Evolutionary conservation across 2,329 filamentous ascomycete species (phyloP).

Genomic region (Boeremia lycopersici): DNA sequence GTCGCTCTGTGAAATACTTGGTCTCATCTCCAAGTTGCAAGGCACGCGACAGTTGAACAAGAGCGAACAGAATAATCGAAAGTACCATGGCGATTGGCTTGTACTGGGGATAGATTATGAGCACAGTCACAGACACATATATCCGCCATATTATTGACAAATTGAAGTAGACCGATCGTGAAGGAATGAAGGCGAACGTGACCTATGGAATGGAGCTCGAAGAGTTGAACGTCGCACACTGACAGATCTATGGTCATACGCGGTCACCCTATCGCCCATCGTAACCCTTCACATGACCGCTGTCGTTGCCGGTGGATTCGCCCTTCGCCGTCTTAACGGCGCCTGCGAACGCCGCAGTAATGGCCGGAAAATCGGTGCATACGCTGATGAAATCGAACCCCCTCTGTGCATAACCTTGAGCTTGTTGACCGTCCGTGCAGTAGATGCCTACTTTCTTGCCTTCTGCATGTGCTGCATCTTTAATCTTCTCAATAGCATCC

Average conservation of each 20-base stretch:
- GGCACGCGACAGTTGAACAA: background rate
- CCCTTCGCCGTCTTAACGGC: slow-evolving; percentile 44
- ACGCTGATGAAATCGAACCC: slow-evolving; percentile 61
- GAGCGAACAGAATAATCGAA: background rate
- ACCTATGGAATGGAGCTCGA: slow-evolving; percentile 9
- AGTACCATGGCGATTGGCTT: background rate
- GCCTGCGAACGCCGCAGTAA: slow-evolving; percentile 50
- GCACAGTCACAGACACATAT: background rate
- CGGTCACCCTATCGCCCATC: slow-evolving; percentile 21
- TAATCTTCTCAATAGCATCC: slow-evolving; percentile 58
- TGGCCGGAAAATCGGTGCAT: slow-evolving; percentile 53
- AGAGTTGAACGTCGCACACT: slow-evolving; percentile 8
- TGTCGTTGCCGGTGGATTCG: slow-evolving; percentile 14
- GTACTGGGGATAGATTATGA: background rate
- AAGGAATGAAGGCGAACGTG: slow-evolving; percentile 6
- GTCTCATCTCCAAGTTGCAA: background rate
- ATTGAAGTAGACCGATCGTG: background rate
- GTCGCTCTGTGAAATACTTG: too few species aligned
- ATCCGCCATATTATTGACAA: background rate
- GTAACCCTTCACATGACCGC: slow-evolving; percentile 26
- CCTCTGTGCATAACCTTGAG: slow-evolving; percentile 57
- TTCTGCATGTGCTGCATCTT: slow-evolving; percentile 57
- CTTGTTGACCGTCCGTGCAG: slow-evolving; percentile 58
- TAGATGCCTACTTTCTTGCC: slow-evolving; percentile 63
- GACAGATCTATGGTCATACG: background rate